phyloP scores from a whole-genome alignment of 1,284 basidiomycete species.

The Xerocomus amazonicus region DNA sequence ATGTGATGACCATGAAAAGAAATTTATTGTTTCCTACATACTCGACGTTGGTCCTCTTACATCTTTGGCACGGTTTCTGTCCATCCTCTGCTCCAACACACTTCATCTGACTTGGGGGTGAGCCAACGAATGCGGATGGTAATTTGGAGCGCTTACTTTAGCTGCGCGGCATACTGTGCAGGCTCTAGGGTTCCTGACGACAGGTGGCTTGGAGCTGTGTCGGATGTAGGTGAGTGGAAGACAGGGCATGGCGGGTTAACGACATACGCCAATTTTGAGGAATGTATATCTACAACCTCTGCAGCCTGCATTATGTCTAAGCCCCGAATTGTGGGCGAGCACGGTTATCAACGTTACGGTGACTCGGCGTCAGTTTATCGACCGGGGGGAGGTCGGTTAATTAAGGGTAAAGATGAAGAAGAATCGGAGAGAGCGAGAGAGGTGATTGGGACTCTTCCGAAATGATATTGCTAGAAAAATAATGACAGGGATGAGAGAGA shows the following conservation, averaged over 20 bases:
- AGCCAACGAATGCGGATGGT: slow-evolving; percentile 16
- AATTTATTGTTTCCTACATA: slow-evolving; percentile 34
- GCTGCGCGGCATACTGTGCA: slow-evolving; percentile 79
- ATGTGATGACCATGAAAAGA: slow-evolving; percentile 8
- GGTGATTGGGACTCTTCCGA: slow-evolving; percentile 1
- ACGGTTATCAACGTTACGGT: slow-evolving; percentile 40
- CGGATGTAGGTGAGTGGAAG: slow-evolving; percentile 8
- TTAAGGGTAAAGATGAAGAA: slow-evolving; percentile 35
- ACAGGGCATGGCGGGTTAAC: slow-evolving; percentile 4
- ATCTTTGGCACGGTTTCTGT: slow-evolving; percentile 69
- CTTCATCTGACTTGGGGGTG: slow-evolving; percentile 61
- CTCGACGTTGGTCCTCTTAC: slow-evolving; percentile 74
- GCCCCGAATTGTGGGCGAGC: slow-evolving; percentile 12
- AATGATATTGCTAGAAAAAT: slow-evolving; percentile 1
- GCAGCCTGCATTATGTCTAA: slow-evolving; percentile 29
- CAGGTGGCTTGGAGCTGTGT: slow-evolving; percentile 47
- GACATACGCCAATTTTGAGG: slow-evolving; percentile 30
- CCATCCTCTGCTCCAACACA: slow-evolving; percentile 83
- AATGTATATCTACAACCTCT: slow-evolving; percentile 31
- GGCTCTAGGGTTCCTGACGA: slow-evolving; percentile 69
- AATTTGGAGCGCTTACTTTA: slow-evolving; percentile 49
- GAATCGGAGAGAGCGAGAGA: slow-evolving; percentile 11
- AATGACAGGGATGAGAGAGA: slow-evolving; percentile 8
- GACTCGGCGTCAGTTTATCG: slow-evolving; percentile 40
- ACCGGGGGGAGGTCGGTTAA: slow-evolving; percentile 40